Conservation (phyloP, 768 basidiomycete genomes). For the Serendipita sp. region DNA sequence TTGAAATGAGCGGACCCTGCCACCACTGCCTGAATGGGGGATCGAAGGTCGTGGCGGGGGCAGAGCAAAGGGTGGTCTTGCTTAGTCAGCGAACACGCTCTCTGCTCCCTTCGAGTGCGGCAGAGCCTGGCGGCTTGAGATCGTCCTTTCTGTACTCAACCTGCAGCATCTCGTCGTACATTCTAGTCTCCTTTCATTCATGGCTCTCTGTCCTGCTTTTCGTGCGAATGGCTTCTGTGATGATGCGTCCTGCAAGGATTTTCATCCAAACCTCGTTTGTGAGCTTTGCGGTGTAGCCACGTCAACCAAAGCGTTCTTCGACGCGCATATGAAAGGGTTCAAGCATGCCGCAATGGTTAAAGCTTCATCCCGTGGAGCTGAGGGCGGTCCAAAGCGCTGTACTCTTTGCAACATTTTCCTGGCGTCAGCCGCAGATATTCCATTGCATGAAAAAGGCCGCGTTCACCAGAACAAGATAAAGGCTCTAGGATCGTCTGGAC, state of each 20-base stretch:
- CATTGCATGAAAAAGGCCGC: not conserved
- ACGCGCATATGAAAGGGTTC: not conserved
- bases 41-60: not conserved
- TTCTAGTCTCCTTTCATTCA: not conserved
- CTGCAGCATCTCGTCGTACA: not conserved
- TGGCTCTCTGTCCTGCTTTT: not conserved
- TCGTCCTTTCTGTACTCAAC: not conserved
- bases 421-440: not conserved
- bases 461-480: not conserved
- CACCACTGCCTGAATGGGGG: not conserved
- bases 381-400: not conserved
- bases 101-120: not conserved
- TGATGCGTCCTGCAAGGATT: not conserved
- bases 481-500: not conserved
- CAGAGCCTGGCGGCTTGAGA: not conserved
- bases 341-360: not conserved
- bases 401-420: not conserved
- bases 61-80: not conserved
- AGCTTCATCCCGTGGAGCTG: not conserved
- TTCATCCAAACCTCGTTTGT: conserved; percentile 6
- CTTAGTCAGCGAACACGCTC: not conserved
- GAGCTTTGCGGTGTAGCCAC: not conserved
- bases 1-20: not conserved
- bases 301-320: not conserved
- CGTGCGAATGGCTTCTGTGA: not conserved